Percentiles rank a stretch among this genome's conserved stretches.
Evolutionary conservation across 345 rosid species (phyloP).

Genomic region (Gossypium stocksii): DNA sequence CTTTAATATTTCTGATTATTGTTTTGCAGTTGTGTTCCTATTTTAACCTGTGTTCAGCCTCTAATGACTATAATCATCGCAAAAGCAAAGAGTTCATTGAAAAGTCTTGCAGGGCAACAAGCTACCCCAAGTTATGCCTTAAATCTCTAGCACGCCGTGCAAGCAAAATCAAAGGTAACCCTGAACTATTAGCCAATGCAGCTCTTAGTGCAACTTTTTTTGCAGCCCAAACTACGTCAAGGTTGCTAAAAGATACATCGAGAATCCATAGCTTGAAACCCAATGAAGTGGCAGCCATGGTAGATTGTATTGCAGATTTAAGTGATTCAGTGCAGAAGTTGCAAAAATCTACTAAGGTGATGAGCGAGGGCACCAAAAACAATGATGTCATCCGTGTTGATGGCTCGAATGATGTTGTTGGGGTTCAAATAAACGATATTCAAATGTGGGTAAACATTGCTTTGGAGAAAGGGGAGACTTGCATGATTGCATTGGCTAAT

Average conservation of each 20-base stretch:
- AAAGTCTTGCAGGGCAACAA: constrained; percentile 30
- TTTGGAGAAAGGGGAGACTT: constrained; percentile 48
- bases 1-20: constrained; percentile 4
- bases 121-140: constrained; percentile 33
- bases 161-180: constrained; percentile 28
- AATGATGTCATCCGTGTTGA: neutral
- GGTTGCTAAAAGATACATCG: constrained; percentile 23
- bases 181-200: constrained; percentile 26
- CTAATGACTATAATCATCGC: neutral
- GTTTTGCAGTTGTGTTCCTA: constrained; percentile 1
- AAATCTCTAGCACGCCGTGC: constrained; percentile 35
- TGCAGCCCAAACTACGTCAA: constrained; percentile 18
- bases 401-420: constrained; percentile 24
- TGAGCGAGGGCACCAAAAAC: neutral
- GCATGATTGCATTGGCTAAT: constrained; percentile 38
- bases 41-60: constrained; percentile 8
- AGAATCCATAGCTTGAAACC: constrained; percentile 13
- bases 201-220: constrained; percentile 30
- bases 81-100: constrained; percentile 22
- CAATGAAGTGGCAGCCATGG: constrained; percentile 30
- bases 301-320: constrained; percentile 33
- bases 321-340: constrained; percentile 23
- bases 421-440: constrained; percentile 27
- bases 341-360: constrained; percentile 21
- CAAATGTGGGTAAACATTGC: constrained; percentile 66